Conservation (phyloP, 495 filamentous ascomycete genomes). For the Trichoderma virens region DNA sequence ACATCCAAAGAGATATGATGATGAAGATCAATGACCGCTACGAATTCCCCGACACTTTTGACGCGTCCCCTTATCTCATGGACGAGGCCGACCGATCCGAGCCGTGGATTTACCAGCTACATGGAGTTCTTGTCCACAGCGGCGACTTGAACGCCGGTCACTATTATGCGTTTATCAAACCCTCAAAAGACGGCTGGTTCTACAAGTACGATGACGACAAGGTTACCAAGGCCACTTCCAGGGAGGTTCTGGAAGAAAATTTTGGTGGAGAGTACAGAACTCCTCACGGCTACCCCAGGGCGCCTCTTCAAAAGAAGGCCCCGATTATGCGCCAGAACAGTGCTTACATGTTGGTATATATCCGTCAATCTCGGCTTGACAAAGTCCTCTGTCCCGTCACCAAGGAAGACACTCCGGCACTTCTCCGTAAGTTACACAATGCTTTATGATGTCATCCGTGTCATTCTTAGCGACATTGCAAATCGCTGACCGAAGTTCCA, state of each 20-base stretch:
- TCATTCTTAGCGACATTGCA: too few species aligned
- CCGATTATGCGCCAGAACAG: slow-evolving; percentile 50
- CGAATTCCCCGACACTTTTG: slow-evolving; percentile 90
- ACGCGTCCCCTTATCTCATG: slow-evolving; percentile 81
- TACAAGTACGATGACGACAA: slow-evolving; percentile 97
- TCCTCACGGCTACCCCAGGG: slow-evolving; percentile 31
- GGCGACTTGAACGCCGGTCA: slow-evolving; percentile 97
- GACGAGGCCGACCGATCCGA: slow-evolving; percentile 82
- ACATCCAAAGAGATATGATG: slow-evolving; percentile 91
- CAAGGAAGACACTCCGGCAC: slow-evolving; percentile 67
- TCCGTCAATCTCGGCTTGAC: slow-evolving; percentile 76
- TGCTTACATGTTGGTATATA: slow-evolving; percentile 98
- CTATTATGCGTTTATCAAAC: slow-evolving; percentile 97
- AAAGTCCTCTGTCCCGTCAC: slow-evolving; percentile 68
- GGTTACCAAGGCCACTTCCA: slow-evolving; percentile 84
- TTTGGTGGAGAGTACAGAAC: slow-evolving; percentile 83
- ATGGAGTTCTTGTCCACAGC: slow-evolving; percentile 93
- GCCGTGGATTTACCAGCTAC: slow-evolving; percentile 82
- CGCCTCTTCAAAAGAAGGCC: slow-evolving; percentile 34
- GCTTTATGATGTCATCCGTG: too few species aligned
- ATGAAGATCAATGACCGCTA: slow-evolving; percentile 99
- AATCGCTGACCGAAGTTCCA: slow-evolving; percentile 26
- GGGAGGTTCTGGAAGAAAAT: slow-evolving; percentile 92
- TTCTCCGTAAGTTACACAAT: slow-evolving; percentile 76
- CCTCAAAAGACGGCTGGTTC: slow-evolving; percentile 83